These are phyloP conservation scores for Circinella umbellata DNA, from an alignment of 371 early-diverging fungal species.

Conservation along the genomic window DNA sequence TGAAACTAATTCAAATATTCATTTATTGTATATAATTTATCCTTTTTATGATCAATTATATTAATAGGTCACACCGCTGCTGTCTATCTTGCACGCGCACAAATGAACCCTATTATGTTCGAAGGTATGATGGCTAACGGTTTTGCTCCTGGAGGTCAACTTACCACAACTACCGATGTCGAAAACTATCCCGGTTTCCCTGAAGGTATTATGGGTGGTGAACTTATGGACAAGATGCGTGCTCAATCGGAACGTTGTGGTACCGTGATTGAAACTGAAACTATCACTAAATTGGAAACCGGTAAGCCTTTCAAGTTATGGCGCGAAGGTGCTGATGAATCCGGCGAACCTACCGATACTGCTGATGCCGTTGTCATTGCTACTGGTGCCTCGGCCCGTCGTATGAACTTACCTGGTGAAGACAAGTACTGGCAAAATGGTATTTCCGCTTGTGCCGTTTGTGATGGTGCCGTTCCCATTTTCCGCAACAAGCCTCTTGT, in stretches of 20 bases:
- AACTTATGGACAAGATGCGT: slow-evolving; percentile 83
- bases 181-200: slow-evolving; percentile 94
- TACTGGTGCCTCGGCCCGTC: slow-evolving; percentile 98
- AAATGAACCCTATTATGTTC: slow-evolving; percentile 91
- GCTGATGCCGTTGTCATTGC: slow-evolving; percentile 93
- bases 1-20: neutral
- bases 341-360: slow-evolving; percentile 66
- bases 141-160: slow-evolving; percentile 87
- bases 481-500: slow-evolving; percentile 93
- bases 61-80: slow-evolving; percentile 88
- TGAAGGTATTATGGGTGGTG: slow-evolving; percentile 81
- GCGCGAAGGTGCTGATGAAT: slow-evolving; percentile 80
- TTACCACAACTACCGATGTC: slow-evolving; percentile 92
- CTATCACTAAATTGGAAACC: slow-evolving; percentile 84
- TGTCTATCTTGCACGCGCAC: slow-evolving; percentile 94
- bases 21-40: too few relatives aligned
- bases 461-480: slow-evolving; percentile 98
- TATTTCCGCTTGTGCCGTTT: slow-evolving; percentile 99
- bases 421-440: slow-evolving; percentile 73
- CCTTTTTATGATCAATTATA: neutral
- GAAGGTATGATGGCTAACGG: slow-evolving; percentile 97
- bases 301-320: slow-evolving; percentile 89
- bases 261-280: slow-evolving; percentile 88
- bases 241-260: slow-evolving; percentile 84
- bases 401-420: slow-evolving; percentile 76